phyloP scores from a whole-genome alignment of 306 rosid genomes.

The cucumber (Cucumis sativus) region Cucumber_9930_V3 NC_026658.2:3474001-3474500 shows the following conservation, averaged over 20 bases:
- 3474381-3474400: slow-evolving; percentile 56
- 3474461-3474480: slow-evolving; percentile 33
- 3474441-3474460: slow-evolving; percentile 53
- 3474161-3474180: background rate
- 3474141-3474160: background rate
- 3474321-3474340: slow-evolving; percentile 38
- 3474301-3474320: slow-evolving; percentile 38
- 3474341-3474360: slow-evolving; percentile 27
- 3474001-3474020: slow-evolving; percentile 1
- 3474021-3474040: background rate
- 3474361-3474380: slow-evolving; percentile 44
- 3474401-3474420: slow-evolving; percentile 83
- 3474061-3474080: background rate
- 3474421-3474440: slow-evolving; percentile 57
- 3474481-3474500: slow-evolving; percentile 79
- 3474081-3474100: background rate
- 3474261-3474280: slow-evolving; percentile 1
- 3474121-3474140: background rate
- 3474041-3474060: background rate
- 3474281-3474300: slow-evolving; percentile 36
- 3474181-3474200: background rate
- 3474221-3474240: slow-evolving; percentile 20
- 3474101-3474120: background rate
- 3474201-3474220: background rate
- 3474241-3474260: background rate